Evolutionary conservation across 192 early-diverging fungal species (phyloP), one percentile per base, ranked within the genome.

Genomic region (Chytriomyces sp.): DNA sequence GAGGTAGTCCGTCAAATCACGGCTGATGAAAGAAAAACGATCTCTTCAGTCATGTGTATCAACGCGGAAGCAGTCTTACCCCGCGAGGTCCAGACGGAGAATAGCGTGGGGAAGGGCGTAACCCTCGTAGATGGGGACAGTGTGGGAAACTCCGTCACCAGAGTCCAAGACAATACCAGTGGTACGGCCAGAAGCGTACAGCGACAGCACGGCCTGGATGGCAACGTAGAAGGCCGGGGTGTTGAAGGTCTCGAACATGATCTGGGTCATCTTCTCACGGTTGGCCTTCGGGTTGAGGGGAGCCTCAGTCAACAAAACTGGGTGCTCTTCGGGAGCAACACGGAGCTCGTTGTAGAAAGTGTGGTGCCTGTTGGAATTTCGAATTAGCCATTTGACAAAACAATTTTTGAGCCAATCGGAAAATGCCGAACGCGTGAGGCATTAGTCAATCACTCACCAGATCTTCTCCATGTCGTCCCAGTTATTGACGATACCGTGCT

Each of bases 401-500:
- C 31, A 22, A 19, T 74, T 26, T 73, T 32, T 73, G 3, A 4
- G n/a, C n/a, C n/a, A n/a, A n/a, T n/a, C n/a, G n/a, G n/a, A n/a
- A 37, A 49, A 5, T 12, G 19, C 63, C 7, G 22, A 73, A 44
- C 22, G 37, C 31, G 68, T 4, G 22, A 41, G 32, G 30, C 25
- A 25, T n/a, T 0, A 7, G 8, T 52, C 12, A 12, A 36, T 1
- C 22, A 75, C 69, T 66, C 56, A 78, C 85, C 86, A 88, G 63
- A 88, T 87, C 77, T 87, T 87, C 61, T 88, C 87, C 87, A 88
- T 88, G 72, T 88, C 87, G 54, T 88, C 87, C 87, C 87, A 88
- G 85, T 88, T 88, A 72, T 75, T 85, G 33, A 88, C 83, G 72
- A 87, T 87, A 60, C 86, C 86, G 80, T 85, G 81, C 75, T 85